Percentiles rank a stretch among this genome's conserved stretches.
Conservation (phyloP, 441 rosid genomes). For the Populus tomentosa region DNA sequence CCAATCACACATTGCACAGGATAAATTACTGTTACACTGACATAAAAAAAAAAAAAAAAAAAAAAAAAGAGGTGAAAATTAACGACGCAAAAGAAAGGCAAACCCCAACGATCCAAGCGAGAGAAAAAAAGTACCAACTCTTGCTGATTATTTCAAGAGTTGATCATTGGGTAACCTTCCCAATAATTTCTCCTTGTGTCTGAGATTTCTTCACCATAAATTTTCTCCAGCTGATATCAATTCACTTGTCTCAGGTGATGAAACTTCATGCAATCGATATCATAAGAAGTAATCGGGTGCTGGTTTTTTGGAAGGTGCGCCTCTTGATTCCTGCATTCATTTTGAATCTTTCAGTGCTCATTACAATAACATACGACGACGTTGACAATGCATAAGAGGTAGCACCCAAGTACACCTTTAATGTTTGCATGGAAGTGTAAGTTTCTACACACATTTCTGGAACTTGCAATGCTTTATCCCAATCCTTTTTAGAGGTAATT, state of each 20-base stretch:
- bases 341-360: conserved; percentile 8
- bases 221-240: too few relatives aligned
- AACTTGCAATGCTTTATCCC: neutral
- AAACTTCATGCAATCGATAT: conserved; percentile 11
- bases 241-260: conserved; percentile 3
- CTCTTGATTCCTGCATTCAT: conserved; percentile 76
- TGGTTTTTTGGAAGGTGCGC: conserved; percentile 69
- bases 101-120: conserved; percentile 8
- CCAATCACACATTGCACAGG: neutral
- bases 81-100: conserved; percentile 2
- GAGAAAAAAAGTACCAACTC: neutral
- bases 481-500: neutral
- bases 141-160: conserved; percentile 13
- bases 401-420: neutral
- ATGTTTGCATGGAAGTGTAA: too few relatives aligned
- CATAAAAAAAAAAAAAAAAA: neutral
- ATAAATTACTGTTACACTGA: conserved; percentile 9
- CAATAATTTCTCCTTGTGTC: conserved; percentile 10
- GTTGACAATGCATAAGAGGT: neutral
- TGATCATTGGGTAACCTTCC: conserved; percentile 13
- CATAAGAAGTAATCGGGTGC: conserved; percentile 90
- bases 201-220: conserved; percentile 13
- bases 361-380: neutral
- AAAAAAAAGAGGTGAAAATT: neutral
- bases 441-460: neutral